Evolutionary conservation across 257 asterid genomes (phyloP).

Genomic region (Solanum rostratum): DNA sequence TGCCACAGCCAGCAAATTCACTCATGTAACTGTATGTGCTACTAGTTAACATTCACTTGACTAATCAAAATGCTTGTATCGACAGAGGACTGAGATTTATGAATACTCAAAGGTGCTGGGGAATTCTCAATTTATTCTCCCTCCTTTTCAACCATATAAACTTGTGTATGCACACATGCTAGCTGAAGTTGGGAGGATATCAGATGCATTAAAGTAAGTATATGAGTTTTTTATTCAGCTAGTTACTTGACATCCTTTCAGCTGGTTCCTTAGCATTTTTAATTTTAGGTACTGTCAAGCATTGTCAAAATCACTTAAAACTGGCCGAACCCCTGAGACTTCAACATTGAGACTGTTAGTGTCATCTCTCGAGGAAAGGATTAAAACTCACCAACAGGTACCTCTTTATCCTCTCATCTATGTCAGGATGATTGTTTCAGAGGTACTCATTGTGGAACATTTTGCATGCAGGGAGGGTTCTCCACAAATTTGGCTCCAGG

Average conservation of each 20-base stretch:
- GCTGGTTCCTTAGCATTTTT: conserved; percentile 4
- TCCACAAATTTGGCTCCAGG: conserved; percentile 79
- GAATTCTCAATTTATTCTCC: conserved; percentile 84
- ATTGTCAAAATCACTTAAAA: conserved; percentile 67
- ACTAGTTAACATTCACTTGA: not conserved
- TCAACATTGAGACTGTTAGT: conserved; percentile 55
- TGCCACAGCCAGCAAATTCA: not conserved
- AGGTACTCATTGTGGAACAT: conserved; percentile 4
- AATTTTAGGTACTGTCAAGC: conserved; percentile 86
- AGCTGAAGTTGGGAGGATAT: conserved; percentile 92
- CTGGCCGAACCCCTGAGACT: conserved; percentile 75
- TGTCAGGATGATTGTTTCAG: not conserved
- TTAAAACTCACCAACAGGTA: conserved; percentile 60
- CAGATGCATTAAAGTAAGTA: conserved; percentile 79
- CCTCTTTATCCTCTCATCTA: not conserved
- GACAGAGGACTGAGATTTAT: conserved; percentile 91
- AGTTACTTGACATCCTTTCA: not conserved
- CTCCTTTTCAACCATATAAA: conserved; percentile 93
- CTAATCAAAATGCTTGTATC: conserved; percentile 5
- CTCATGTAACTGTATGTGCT: not conserved
- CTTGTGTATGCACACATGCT: conserved; percentile 83
- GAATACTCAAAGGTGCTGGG: conserved; percentile 91
- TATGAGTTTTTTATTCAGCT: not conserved
- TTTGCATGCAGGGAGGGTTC: conserved; percentile 74
- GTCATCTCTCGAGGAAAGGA: conserved; percentile 84